These are phyloP conservation scores for Colletotrichum abscissum DNA, from an alignment of 2,329 filamentous ascomycete species.

Conservation along the genomic window DNA sequence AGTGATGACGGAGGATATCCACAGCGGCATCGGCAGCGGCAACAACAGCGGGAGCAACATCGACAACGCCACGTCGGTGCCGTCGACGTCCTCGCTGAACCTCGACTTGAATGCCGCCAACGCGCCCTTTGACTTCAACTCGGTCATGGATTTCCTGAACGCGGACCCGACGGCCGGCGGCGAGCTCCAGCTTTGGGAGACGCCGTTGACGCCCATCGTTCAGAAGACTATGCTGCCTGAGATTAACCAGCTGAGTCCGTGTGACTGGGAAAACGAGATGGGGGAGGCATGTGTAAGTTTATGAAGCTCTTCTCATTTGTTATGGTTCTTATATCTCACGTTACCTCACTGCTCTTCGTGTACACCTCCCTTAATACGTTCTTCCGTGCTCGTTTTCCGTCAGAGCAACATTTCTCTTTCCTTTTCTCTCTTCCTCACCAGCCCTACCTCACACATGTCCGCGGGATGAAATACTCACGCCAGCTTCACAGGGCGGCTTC, in stretches of 20 bases:
- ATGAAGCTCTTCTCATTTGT: background rate
- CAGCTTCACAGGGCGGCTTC: constrained; percentile 11
- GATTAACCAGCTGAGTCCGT: background rate
- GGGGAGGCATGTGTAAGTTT: constrained; percentile 11
- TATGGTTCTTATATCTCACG: background rate
- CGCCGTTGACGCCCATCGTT: constrained; percentile 10
- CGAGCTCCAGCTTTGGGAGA: constrained; percentile 34
- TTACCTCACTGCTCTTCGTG: background rate
- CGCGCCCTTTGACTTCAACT: constrained; percentile 46
- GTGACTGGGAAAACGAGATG: constrained; percentile 17
- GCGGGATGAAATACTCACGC: constrained; percentile 3
- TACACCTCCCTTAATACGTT: background rate
- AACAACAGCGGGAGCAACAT: background rate
- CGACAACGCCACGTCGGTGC: constrained; percentile 29
- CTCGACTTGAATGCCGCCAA: constrained; percentile 33
- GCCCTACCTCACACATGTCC: background rate
- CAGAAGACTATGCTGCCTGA: constrained; percentile 21
- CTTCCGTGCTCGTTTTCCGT: background rate
- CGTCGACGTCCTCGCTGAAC: constrained; percentile 38
- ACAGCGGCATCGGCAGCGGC: background rate
- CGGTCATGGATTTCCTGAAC: constrained; percentile 34
- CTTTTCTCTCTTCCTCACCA: background rate
- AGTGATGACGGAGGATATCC: constrained; percentile 8
- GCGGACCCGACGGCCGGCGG: constrained; percentile 23
- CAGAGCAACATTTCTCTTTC: background rate